Base-by-base conservation (phyloP, 2,329 filamentous ascomycete species). In the Monosporascus sp. region DNA sequence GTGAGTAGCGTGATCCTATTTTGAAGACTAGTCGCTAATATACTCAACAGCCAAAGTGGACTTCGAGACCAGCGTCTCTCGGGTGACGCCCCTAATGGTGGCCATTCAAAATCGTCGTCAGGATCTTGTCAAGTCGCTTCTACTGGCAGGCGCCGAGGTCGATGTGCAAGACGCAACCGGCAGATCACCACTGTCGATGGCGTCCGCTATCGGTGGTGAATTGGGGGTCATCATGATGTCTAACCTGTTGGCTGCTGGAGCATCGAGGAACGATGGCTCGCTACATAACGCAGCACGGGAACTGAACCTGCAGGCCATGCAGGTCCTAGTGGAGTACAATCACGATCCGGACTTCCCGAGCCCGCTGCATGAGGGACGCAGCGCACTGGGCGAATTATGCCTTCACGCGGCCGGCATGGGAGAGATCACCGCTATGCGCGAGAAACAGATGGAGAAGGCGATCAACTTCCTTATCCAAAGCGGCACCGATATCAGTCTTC, bases 311-410 rank as follows among this genome's bases (percentile, higher is more conserved):
- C 69, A 77, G 14, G 79, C 78, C 1, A 79, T 86, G 56, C 73
- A 76, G 49, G 71, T 83, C 2, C 71, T 89, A 2, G 68, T 87
- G 5, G 72, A 84, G 46, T 71, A 80, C 56, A 81, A 79, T 2
- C 85, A 88, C 55, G 80, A 86, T 17, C 75, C 82, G 0, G 84
- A 87, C 61, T 87, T 86, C 52, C 84, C 85, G 0, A 86, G 81
- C 50, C 76, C 80, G 3, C 69, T 84, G 1, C 84, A 87, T 59
- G 77, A 76, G 17, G 85, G 85, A 0, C 78, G 85, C 45, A 85
- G 79, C 54, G 83, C 84, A 0, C 71, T 89, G 0, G 84, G 80
- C 0, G 85, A 88, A 56, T 69, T 88, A 3, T 87, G 84, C 55
- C 70, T 83, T 7, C 79, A 80, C 52, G 79, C 80, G 0, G 76